A percentile compares a stretch with the other conserved stretches of the same genome.
Evolutionary conservation across 1,139 yeast genomes (phyloP).

Genomic region (Yamadazyma spencermartinsiae): DNA sequence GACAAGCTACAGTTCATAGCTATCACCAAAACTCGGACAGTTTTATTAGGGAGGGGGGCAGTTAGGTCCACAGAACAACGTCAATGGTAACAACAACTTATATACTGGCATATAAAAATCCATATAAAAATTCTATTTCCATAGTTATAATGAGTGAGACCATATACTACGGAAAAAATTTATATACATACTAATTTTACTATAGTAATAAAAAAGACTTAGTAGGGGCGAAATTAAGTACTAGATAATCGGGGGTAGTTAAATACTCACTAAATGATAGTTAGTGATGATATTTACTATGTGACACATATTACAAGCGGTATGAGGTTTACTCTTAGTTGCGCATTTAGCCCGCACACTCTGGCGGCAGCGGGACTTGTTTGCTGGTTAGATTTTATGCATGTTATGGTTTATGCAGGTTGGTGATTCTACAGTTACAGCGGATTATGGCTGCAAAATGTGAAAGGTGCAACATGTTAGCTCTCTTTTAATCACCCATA

Average conservation of each 20-base stretch:
- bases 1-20: not conserved
- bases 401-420: no score
- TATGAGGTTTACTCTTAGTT: slow-evolving; percentile 8
- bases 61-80: not conserved
- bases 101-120: no score
- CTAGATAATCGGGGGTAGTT: slow-evolving; percentile 5
- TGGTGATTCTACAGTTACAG: not conserved
- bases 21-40: not conserved
- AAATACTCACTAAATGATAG: slow-evolving; percentile 2
- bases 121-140: no score
- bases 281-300: slow-evolving; percentile 17
- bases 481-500: slow-evolving; percentile 4
- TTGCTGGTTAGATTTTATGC: not conserved
- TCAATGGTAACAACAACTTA: no score
- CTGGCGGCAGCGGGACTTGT: not conserved
- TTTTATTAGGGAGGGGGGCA: not conserved
- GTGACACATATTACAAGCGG: slow-evolving; percentile 15
- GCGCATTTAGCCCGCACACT: not conserved
- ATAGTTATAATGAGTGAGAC: no score
- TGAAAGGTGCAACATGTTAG: no score
- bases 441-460: no score
- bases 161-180: not conserved
- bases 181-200: slow-evolving; percentile 11
- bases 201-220: slow-evolving; percentile 6
- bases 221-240: slow-evolving; percentile 6